Conservation (phyloP, 2,329 filamentous ascomycete genomes). For the Laburnicola sp. region DNA sequence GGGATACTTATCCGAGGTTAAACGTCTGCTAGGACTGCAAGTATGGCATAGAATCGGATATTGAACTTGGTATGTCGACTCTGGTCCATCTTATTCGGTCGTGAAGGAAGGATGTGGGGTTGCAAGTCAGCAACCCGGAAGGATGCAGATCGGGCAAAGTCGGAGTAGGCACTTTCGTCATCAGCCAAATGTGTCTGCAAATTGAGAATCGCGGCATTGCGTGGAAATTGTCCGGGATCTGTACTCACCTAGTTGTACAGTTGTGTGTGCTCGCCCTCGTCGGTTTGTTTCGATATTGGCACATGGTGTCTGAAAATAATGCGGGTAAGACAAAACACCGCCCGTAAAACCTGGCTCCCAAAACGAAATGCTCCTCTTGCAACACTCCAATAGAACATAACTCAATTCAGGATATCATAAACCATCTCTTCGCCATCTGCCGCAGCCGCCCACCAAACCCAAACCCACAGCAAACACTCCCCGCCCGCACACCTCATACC, state of each 20-base stretch:
- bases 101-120: background rate
- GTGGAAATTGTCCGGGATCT: too few relatives aligned
- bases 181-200: too few relatives aligned
- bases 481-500: background rate
- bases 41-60: background rate
- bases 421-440: background rate
- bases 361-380: too few relatives aligned
- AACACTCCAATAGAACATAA: background rate
- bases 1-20: constrained; percentile 3
- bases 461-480: background rate
- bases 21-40: background rate
- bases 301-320: too few relatives aligned
- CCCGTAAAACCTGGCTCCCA: too few relatives aligned
- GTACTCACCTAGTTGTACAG: too few relatives aligned
- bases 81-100: background rate
- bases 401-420: constrained; percentile 1
- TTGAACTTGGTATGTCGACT: too few relatives aligned
- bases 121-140: background rate
- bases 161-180: background rate
- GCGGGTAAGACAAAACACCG: too few relatives aligned
- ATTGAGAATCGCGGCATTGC: too few relatives aligned
- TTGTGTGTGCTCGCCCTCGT: too few relatives aligned
- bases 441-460: too few relatives aligned
- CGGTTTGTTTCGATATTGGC: too few relatives aligned
- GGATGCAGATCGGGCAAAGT: background rate